A percentile compares a stretch with the other conserved stretches of the same genome.
phyloP scores from a whole-genome alignment of 257 asterid genomes.

The Gentiana macrophylla region DNA sequence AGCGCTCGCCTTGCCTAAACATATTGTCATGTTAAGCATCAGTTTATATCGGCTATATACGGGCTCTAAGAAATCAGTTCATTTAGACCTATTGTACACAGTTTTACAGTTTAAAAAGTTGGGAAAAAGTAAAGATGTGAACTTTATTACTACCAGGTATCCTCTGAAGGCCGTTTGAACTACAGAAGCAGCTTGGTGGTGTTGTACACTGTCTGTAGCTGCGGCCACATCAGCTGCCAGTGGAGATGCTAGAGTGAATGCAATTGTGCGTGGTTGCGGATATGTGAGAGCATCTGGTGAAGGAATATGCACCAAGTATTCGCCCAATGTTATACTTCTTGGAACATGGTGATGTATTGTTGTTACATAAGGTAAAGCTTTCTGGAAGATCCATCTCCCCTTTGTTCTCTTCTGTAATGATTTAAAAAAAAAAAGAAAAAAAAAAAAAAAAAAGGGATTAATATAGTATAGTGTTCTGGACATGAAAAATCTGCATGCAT shows the following conservation, averaged over 20 bases:
- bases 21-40: background rate
- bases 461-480: no score
- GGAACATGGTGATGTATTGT: slow-evolving; percentile 45
- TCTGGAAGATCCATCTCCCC: slow-evolving; percentile 62
- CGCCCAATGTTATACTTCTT: slow-evolving; percentile 8
- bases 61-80: no score
- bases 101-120: background rate
- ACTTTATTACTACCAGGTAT: slow-evolving; percentile 67
- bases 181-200: slow-evolving; percentile 38
- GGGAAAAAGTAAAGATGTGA: background rate
- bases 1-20: slow-evolving; percentile 79
- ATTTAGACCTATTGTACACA: background rate
- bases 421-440: background rate
- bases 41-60: background rate
- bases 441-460: no score
- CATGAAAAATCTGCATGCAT: background rate
- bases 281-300: slow-evolving; percentile 10
- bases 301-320: slow-evolving; percentile 10
- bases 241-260: slow-evolving; percentile 34
- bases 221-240: slow-evolving; percentile 46
- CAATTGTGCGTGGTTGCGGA: slow-evolving; percentile 24
- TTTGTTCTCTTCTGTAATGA: slow-evolving; percentile 49
- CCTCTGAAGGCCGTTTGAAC: slow-evolving; percentile 77
- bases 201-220: slow-evolving; percentile 27
- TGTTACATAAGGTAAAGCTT: slow-evolving; percentile 33